Conservation (phyloP, 1,284 basidiomycete species). For the Puccinia horiana region DNA sequence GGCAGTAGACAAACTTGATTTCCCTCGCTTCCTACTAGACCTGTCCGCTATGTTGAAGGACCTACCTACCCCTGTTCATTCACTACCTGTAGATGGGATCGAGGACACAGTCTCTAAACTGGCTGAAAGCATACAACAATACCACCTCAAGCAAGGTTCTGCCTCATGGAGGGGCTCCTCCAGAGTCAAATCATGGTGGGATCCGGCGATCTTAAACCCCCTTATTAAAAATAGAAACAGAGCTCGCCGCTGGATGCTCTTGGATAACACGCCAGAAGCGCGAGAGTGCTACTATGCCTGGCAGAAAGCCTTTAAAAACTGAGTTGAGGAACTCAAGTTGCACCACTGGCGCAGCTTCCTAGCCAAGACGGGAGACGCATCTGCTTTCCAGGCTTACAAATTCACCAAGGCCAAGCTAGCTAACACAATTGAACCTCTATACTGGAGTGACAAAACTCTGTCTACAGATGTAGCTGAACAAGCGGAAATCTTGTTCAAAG, state of each 20-base stretch:
- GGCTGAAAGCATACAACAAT: not conserved
- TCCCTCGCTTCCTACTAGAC: not conserved
- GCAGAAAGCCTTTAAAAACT: conserved; percentile 27
- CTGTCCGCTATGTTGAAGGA: not conserved
- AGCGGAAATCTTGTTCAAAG: not conserved
- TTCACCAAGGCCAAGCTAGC: conserved; percentile 10
- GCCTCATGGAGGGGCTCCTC: not conserved
- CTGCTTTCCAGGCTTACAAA: not conserved
- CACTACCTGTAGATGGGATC: not conserved
- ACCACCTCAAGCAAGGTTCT: not conserved
- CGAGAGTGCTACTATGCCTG: not conserved
- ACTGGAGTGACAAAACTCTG: not conserved
- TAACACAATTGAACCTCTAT: not conserved
- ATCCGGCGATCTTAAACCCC: not conserved
- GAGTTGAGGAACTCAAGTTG: not conserved
- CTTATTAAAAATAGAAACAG: not conserved
- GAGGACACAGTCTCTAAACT: not conserved
- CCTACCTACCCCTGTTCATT: not conserved
- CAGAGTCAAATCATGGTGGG: conserved; percentile 2
- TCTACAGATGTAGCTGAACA: not conserved
- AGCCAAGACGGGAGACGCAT: not conserved
- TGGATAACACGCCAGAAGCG: not conserved
- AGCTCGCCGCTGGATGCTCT: conserved; percentile 10
- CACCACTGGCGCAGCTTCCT: conserved; percentile 8
- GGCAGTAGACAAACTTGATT: not conserved